Conservation (phyloP, 2,329 filamentous ascomycete species). For the Shiraia bambusicola region DNA sequence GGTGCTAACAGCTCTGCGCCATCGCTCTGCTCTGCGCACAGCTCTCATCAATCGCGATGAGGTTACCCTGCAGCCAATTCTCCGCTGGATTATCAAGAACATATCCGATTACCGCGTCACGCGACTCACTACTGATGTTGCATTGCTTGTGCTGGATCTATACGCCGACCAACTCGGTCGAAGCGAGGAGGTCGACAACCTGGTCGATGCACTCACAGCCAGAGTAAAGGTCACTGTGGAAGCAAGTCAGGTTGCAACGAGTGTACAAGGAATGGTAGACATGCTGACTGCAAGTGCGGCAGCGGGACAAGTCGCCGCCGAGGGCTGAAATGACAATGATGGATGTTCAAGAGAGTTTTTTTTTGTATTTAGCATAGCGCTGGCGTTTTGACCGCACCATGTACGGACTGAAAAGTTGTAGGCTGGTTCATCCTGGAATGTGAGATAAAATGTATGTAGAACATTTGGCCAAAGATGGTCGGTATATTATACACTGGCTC, state of each 20-base stretch:
- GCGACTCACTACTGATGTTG: conserved; percentile 77
- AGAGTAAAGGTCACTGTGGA: conserved; percentile 77
- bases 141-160: conserved; percentile 78
- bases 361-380: conserved; percentile 40
- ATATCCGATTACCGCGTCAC: conserved; percentile 83
- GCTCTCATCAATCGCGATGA: conserved; percentile 83
- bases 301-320: conserved; percentile 11
- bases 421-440: neutral
- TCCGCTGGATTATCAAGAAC: conserved; percentile 79
- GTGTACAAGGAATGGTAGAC: conserved; percentile 86
- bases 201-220: conserved; percentile 68
- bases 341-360: no score
- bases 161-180: conserved; percentile 79
- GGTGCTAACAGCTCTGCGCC: conserved; percentile 78
- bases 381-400: conserved; percentile 29
- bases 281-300: conserved; percentile 66
- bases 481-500: conserved; percentile 20
- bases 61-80: conserved; percentile 73
- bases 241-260: conserved; percentile 77
- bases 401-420: conserved; percentile 3
- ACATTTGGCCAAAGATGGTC: conserved; percentile 27
- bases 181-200: conserved; percentile 69
- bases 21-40: conserved; percentile 79
- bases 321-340: conserved; percentile 14
- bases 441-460: conserved; percentile 7